Evolutionary conservation across 495 filamentous ascomycete species (phyloP).

Genomic region (Elaphomyces granulatus): DNA sequence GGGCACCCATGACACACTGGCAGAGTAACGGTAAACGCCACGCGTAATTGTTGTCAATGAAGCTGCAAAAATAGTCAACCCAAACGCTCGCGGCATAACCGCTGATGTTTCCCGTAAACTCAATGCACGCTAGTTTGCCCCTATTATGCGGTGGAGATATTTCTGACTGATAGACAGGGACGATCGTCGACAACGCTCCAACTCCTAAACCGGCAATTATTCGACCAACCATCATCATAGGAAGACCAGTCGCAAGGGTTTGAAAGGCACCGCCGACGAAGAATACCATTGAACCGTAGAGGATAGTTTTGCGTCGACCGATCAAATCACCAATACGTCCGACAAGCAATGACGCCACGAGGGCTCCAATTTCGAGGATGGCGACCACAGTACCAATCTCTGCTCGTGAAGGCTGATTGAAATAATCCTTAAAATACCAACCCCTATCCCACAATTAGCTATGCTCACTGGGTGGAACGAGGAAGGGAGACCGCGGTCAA

Average conservation of each 20-base stretch:
- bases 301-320: conserved; percentile 76
- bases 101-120: conserved; percentile 92
- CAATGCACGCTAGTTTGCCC: conserved; percentile 91
- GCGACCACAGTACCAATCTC: conserved; percentile 93
- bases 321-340: conserved; percentile 85
- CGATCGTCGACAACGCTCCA: conserved; percentile 88
- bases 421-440: conserved; percentile 76
- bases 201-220: conserved; percentile 89
- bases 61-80: conserved; percentile 97
- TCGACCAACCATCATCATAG: conserved; percentile 85
- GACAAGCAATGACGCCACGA: conserved; percentile 80
- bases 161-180: conserved; percentile 95
- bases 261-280: conserved; percentile 82
- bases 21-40: conserved; percentile 87
- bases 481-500: conserved; percentile 2
- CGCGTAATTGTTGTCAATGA: conserved; percentile 67
- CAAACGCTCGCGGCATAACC: conserved; percentile 94
- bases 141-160: conserved; percentile 85
- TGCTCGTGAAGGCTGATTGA: conserved; percentile 68
- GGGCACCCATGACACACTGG: conserved; percentile 84
- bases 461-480: background rate
- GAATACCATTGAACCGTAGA: conserved; percentile 89
- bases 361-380: conserved; percentile 85
- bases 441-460: conserved; percentile 42
- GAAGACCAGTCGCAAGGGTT: conserved; percentile 63